Evolutionary conservation across 345 rosid species (phyloP).

Genomic region (Syzygium aromaticum): DNA sequence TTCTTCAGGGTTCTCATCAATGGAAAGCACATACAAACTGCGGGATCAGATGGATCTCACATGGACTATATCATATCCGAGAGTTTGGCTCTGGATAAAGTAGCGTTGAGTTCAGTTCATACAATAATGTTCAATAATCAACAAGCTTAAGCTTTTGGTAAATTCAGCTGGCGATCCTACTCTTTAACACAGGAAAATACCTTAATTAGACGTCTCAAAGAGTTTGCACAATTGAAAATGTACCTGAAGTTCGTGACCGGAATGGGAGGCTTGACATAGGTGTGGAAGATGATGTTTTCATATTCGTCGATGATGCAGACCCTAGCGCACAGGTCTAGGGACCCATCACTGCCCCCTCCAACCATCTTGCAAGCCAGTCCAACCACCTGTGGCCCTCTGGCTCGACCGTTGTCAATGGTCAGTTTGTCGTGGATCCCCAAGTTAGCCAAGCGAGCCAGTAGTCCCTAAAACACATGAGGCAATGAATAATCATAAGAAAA

Average conservation of each 20-base stretch:
- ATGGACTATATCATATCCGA: background rate
- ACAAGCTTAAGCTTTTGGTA: background rate
- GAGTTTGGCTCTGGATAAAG: background rate
- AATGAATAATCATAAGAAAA: background rate
- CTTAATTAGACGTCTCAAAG: background rate
- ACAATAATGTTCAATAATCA: background rate
- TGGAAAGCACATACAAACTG: background rate
- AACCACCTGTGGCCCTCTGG: conserved; percentile 48
- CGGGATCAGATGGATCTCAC: background rate
- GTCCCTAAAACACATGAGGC: conserved; percentile 26
- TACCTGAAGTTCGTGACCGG: conserved; percentile 75
- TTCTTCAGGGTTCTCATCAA: background rate
- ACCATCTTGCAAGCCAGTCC: conserved; percentile 89
- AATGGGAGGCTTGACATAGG: conserved; percentile 66
- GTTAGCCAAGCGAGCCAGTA: conserved; percentile 43
- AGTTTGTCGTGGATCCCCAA: conserved; percentile 55
- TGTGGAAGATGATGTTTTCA: conserved; percentile 66
- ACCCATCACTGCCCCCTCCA: conserved; percentile 92
- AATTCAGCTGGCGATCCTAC: background rate
- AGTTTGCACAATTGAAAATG: background rate
- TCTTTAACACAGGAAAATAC: background rate
- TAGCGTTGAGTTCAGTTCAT: background rate
- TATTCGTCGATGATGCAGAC: conserved; percentile 71
- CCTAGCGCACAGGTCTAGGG: conserved; percentile 69
- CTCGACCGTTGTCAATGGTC: conserved; percentile 28